Percentiles rank a stretch among this genome's conserved stretches.
Conservation (phyloP, 441 rosid species). For the Cnidoscolus chayamansa region DNA sequence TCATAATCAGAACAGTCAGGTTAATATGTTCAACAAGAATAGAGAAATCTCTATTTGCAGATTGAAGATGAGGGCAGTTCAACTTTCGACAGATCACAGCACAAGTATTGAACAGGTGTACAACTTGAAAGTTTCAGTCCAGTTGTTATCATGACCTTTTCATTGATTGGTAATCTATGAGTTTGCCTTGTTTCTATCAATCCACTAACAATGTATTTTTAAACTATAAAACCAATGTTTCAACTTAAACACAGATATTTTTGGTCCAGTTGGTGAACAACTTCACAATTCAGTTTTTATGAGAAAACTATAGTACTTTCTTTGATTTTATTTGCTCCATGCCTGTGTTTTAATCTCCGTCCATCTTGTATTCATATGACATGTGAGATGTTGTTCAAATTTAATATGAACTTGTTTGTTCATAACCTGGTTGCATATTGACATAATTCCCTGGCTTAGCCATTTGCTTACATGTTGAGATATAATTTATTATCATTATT, state of each 20-base stretch:
- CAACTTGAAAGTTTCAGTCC: constrained; percentile 24
- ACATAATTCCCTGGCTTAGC: neutral
- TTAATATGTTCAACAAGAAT: constrained; percentile 70
- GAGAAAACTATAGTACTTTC: neutral
- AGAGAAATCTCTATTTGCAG: constrained; percentile 81
- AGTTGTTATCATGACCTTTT: constrained; percentile 4
- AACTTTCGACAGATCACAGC: constrained; percentile 92
- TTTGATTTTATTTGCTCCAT: neutral
- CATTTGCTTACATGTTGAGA: neutral
- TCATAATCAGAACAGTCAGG: constrained; percentile 69
- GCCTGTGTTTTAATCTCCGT: constrained; percentile 1
- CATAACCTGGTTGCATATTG: neutral
- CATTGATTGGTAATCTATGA: neutral
- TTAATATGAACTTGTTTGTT: constrained; percentile 6
- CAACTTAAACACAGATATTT: neutral
- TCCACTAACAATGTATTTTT: neutral
- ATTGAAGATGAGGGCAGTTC: constrained; percentile 91
- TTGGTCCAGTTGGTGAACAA: neutral
- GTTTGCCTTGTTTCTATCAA: neutral
- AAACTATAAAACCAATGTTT: neutral
- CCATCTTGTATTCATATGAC: neutral
- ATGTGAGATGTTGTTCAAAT: constrained; percentile 11
- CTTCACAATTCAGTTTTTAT: neutral
- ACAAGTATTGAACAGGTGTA: constrained; percentile 78
- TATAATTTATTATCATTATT: too few species aligned